Base-by-base conservation (phyloP, 192 early-diverging fungal species). In the Irineochytrium annulatum region DNA sequence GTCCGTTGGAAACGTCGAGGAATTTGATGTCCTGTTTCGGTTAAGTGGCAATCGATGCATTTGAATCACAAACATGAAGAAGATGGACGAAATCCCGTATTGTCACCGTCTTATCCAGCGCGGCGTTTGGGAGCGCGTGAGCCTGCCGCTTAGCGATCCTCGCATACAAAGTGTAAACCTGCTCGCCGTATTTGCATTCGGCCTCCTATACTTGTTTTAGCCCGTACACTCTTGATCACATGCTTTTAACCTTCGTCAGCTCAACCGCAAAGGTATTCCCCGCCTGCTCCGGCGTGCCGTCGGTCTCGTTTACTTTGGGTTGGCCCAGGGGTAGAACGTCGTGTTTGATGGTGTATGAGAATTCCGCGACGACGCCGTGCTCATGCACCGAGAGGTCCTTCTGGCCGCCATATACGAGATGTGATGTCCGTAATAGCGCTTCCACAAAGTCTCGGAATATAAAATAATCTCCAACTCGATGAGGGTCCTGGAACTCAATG, bases 361-460 rank as follows among this genome's bases (percentile, higher is more conserved):
- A 73, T 16, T 31, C 46, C 0, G 73, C 73, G 1, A 68, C 63
- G 6, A 76, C 31, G 3, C 73, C 73, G 1, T 29, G 43, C 17
- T 73, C 67, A 41, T 72, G 69, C 11, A 74, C 54, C 0, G 70
- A 67, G 5, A 71, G 54, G 20, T 75, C 63, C 14, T 52, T 49
- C 13, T 27, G 34, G 3, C 55, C 41, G n/a, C 46, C 57, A 61
- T 78, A 77, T 0, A 76, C 17, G 13, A 71, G 62, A 43, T 69
- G 52, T 0, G 73, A 52, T 3, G 68, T 51, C 8, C 63, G 57
- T 1, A 82, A 35, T 3, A 82, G 58, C 30, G 39, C 58, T 1
- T 77, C 69, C 13, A 82, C 30, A 31, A 79, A 75, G 45, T 82
- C 80, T 51, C 68, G 56, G 28, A 76, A 60, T 26, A 77, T 77